A percentile compares a stretch with the other conserved stretches of the same genome.
Evolutionary conservation across 2,329 filamentous ascomycete species (phyloP).

Genomic region (Juglanconis juglandina): DNA sequence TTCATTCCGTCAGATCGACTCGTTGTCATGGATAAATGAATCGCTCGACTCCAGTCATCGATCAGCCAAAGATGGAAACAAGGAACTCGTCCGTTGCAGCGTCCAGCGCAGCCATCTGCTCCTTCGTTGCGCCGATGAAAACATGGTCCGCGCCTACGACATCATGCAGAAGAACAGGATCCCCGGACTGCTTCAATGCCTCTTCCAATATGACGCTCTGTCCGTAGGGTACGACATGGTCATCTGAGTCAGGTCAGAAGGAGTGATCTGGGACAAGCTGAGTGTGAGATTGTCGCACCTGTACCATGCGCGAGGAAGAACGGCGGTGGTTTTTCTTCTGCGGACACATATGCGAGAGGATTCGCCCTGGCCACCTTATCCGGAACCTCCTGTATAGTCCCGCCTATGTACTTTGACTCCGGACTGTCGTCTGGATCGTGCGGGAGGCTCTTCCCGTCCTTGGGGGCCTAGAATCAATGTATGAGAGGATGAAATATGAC

Average conservation of each 20-base stretch:
- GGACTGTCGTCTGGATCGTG: slow-evolving; percentile 13
- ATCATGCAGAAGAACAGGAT: neutral
- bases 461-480: neutral
- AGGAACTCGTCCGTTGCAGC: slow-evolving; percentile 13
- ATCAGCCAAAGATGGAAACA: neutral
- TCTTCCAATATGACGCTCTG: slow-evolving; percentile 13
- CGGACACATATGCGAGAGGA: slow-evolving; percentile 12
- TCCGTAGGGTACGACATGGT: slow-evolving; percentile 11
- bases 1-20: neutral
- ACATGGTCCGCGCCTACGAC: slow-evolving; percentile 12
- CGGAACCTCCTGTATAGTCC: slow-evolving; percentile 5
- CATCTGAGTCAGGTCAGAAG: neutral
- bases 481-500: neutral
- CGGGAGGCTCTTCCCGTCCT: slow-evolving; percentile 1
- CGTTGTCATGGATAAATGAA: neutral
- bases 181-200: slow-evolving; percentile 2
- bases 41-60: neutral
- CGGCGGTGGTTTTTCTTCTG: slow-evolving; percentile 4
- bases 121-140: slow-evolving; percentile 9
- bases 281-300: neutral
- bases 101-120: slow-evolving; percentile 13
- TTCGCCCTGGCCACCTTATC: slow-evolving; percentile 14
- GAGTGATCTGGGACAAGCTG: neutral
- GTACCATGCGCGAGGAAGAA: slow-evolving; percentile 16
- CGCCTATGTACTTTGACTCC: slow-evolving; percentile 14